Conservation (phyloP, 2,329 filamentous ascomycete genomes). For the Cercospora sojina region DNA sequence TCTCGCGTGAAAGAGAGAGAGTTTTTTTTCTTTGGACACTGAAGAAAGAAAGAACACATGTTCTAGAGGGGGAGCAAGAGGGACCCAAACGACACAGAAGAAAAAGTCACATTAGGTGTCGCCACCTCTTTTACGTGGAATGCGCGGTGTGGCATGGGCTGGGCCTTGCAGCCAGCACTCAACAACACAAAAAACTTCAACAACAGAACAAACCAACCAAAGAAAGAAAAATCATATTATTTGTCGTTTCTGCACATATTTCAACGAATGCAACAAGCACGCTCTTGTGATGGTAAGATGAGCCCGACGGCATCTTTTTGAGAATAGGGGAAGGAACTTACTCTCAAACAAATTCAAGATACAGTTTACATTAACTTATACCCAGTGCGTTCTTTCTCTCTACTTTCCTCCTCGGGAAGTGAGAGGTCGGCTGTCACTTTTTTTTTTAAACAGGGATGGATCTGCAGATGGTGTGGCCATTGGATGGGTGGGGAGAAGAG, state of each 20-base stretch:
- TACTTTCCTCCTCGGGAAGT: no score
- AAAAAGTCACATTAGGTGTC: not conserved
- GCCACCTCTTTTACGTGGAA: not conserved
- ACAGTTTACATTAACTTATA: not conserved
- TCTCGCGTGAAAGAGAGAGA: not conserved
- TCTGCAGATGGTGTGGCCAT: no score
- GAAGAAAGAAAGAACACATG: not conserved
- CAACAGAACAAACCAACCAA: not conserved
- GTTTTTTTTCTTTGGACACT: not conserved
- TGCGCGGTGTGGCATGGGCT: not conserved
- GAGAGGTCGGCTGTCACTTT: no score
- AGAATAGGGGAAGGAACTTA: not conserved
- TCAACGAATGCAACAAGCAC: constrained; percentile 14
- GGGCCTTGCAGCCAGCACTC: not conserved
- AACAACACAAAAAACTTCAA: not conserved
- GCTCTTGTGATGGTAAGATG: constrained; percentile 21
- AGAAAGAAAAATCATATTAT: not conserved
- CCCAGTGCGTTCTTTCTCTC: not conserved
- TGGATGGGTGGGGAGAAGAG: no score
- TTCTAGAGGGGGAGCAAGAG: not conserved
- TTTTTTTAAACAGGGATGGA: no score
- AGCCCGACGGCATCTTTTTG: constrained; percentile 19
- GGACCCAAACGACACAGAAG: not conserved
- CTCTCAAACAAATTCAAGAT: not conserved
- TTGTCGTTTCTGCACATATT: not conserved